These are phyloP conservation scores for Pistacia atlantica DNA, from an alignment of 345 rosid genomes.

Conservation along the genomic window DNA sequence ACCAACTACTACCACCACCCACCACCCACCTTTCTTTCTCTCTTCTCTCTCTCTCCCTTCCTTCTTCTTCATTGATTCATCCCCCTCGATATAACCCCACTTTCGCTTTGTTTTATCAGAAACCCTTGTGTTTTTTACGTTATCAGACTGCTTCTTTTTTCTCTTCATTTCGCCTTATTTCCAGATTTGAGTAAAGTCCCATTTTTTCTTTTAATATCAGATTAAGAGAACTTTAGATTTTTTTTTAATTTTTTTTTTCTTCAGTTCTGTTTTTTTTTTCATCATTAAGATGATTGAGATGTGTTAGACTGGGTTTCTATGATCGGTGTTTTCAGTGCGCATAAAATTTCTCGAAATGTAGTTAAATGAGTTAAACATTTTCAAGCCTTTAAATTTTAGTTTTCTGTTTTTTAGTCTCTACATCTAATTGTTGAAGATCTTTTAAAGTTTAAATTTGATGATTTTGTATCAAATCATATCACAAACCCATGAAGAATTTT, in stretches of 20 bases:
- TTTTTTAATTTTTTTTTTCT: not conserved
- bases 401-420: conserved; percentile 11
- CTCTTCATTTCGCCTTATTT: conserved; percentile 5
- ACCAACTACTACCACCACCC: conserved; percentile 13
- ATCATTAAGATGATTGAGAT: not conserved
- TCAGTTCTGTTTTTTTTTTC: not conserved
- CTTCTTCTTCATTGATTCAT: not conserved
- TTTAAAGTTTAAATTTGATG: conserved; percentile 29
- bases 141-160: not conserved
- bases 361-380: conserved; percentile 23
- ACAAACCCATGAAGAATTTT: conserved; percentile 56
- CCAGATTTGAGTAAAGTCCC: conserved; percentile 5
- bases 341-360: conserved; percentile 30
- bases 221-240: not conserved
- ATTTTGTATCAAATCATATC: conserved; percentile 19
- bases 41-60: conserved; percentile 13
- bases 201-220: not conserved
- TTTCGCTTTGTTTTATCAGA: conserved; percentile 1
- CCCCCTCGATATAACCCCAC: not conserved
- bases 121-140: not conserved
- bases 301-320: not conserved
- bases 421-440: conserved; percentile 19
- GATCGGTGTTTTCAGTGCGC: not conserved
- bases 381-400: conserved; percentile 18
- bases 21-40: conserved; percentile 29